Percentiles rank a stretch among this genome's conserved stretches.
Conservation (phyloP, 2,329 filamentous ascomycete species). For the Helotiales sp. region DNA sequence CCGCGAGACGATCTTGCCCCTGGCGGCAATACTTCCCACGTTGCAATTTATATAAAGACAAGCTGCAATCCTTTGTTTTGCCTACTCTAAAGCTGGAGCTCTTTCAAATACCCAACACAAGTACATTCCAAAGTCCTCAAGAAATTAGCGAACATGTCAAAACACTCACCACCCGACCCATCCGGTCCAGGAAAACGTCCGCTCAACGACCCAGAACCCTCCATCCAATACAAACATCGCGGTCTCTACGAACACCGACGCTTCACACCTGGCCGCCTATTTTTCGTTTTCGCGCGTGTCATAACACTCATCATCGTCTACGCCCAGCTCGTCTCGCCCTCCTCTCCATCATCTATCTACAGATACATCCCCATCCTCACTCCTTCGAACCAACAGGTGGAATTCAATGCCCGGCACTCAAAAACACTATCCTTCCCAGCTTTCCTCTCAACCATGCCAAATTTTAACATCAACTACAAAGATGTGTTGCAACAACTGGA, state of each 20-base stretch:
- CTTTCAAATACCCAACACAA: no score
- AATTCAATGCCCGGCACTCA: not conserved
- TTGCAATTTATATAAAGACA: no score
- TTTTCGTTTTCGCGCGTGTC: not conserved
- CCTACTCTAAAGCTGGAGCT: no score
- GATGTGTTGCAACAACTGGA: no score
- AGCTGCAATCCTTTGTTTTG: no score
- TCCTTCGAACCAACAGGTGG: not conserved
- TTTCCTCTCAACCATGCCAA: not conserved
- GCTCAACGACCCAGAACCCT: not conserved
- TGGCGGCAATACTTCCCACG: no score
- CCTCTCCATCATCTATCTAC: not conserved
- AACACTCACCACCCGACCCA: no score
- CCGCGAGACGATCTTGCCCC: no score
- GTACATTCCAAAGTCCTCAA: no score
- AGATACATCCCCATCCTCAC: not conserved
- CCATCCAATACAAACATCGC: not conserved
- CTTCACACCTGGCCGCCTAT: not conserved
- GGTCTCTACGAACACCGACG: not conserved
- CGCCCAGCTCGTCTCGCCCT: not conserved
- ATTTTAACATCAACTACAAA: no score
- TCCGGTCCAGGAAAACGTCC: not conserved
- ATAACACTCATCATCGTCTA: not conserved
- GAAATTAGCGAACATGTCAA: not conserved
- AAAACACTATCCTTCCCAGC: not conserved